A percentile compares a stretch with the other conserved stretches of the same genome.
These are phyloP conservation scores for Fraxinus ornus DNA, from an alignment of 305 asterid genomes.

Conservation along the genomic window DNA sequence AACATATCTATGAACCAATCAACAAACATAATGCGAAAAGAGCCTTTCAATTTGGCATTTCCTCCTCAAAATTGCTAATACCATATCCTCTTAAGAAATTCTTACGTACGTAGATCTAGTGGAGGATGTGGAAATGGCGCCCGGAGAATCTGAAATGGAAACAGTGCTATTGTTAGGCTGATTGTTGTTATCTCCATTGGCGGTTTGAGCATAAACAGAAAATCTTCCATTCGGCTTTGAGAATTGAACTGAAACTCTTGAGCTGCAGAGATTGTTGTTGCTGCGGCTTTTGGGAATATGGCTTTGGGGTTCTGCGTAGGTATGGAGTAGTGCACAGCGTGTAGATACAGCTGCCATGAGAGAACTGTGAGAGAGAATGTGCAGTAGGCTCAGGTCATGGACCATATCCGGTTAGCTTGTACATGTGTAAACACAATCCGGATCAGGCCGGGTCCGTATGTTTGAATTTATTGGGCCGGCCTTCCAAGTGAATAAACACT, in stretches of 20 bases:
- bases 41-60: background rate
- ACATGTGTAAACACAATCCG: background rate
- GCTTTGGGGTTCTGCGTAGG: constrained; percentile 22
- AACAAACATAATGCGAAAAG: background rate
- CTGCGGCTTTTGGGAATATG: constrained; percentile 19
- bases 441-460: background rate
- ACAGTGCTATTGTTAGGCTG: constrained; percentile 28
- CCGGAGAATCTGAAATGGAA: constrained; percentile 41
- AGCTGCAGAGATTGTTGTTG: background rate
- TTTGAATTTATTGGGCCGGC: background rate
- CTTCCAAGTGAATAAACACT: background rate
- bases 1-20: background rate
- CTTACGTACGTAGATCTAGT: constrained; percentile 34
- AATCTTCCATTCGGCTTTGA: constrained; percentile 25
- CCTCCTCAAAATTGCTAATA: background rate
- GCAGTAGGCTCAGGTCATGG: background rate
- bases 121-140: constrained; percentile 30
- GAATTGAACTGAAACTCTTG: constrained; percentile 17
- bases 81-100: background rate
- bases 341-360: constrained; percentile 61
- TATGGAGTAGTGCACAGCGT: constrained; percentile 26
- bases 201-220: constrained; percentile 44
- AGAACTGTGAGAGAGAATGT: background rate
- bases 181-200: constrained; percentile 36
- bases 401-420: background rate